Evolutionary conservation across 352 stramenopile species (phyloP), one percentile per base, ranked within the genome.

Genomic region (Pythium dissimile): DNA sequence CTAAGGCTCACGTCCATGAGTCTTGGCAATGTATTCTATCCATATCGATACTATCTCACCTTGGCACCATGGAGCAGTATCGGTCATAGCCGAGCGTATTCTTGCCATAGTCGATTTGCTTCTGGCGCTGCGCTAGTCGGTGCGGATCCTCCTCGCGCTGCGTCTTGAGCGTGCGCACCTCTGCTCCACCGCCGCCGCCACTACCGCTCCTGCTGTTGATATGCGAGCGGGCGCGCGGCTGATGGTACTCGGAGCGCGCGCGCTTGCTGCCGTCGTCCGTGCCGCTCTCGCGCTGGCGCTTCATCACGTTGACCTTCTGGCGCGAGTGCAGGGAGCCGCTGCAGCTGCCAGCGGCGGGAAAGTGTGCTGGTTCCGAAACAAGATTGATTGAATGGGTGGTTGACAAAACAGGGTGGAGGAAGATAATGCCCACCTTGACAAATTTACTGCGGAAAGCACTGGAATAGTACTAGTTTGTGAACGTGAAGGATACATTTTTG

Each of bases 81-180:
- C 60, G 77, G 44, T 96, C 85, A 60, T 97, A 96, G n/a, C 89
- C 89, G 44, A 94, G 72, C 38, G 89, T 96, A 69, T 97, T 97
- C 67, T 96, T 97, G 35, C 89, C 89, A 51, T 89, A 96, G 63
- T 96, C 88, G 53, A 96, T 94, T 63, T 97, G 89, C 73, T 97
- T 97, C 64, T 97, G 87, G n/a, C 89, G 83, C 72, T 96, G 87
- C 20, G 81, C 74, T 21, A 97, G 64, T 30, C 86, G 77, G 21
- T 89, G 85, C n/a, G 77, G 63, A 50, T 96, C 84, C 12, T 66
- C 77, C 69, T 96, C 88, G 21, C 79, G 82, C 56, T 87, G 68
- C 16, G 77, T 71, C 18, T 73, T 70, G 32, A 90, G 59, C 27
- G 80, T 77, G 20, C 67, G 71, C 38, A 90, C 75, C 12, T 53